These are phyloP conservation scores for Blumeria hordei DNA, from an alignment of 2,329 filamentous ascomycete genomes.

Conservation along the genomic window DNA sequence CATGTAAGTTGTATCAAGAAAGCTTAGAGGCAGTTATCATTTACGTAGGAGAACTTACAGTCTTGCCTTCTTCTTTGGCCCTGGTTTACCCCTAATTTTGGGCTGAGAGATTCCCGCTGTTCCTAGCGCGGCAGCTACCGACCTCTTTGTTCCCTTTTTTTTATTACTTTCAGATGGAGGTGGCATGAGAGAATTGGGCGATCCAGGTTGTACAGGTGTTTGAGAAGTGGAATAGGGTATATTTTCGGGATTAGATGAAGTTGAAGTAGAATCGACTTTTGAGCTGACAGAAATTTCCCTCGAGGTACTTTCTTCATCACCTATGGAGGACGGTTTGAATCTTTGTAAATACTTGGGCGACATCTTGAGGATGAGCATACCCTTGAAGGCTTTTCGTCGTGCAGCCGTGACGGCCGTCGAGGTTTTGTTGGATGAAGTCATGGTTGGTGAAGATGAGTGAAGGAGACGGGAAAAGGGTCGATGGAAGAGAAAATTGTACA, in stretches of 20 bases:
- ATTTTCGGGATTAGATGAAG: conserved; percentile 25
- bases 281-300: conserved; percentile 7
- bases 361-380: conserved; percentile 21
- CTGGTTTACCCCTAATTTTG: conserved; percentile 48
- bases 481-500: too few relatives aligned
- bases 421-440: conserved; percentile 10
- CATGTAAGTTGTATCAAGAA: not conserved
- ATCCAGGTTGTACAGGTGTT: conserved; percentile 31
- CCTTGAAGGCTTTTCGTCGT: conserved; percentile 8
- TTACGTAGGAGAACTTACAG: conserved; percentile 37
- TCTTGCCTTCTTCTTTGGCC: conserved; percentile 87
- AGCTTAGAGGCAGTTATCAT: not conserved
- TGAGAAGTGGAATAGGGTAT: conserved; percentile 33
- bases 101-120: conserved; percentile 41
- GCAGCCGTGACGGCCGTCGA: conserved; percentile 3
- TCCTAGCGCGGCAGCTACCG: conserved; percentile 35
- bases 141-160: conserved; percentile 52
- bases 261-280: not conserved
- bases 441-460: conserved; percentile 3
- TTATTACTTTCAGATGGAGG: conserved; percentile 37
- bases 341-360: conserved; percentile 25
- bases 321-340: conserved; percentile 22
- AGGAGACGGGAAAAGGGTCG: too few relatives aligned
- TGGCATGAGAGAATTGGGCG: conserved; percentile 28
- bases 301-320: conserved; percentile 18